Evolutionary conservation across 2,329 filamentous ascomycete genomes (phyloP).

Genomic region (Sporothrix mexicana): DNA sequence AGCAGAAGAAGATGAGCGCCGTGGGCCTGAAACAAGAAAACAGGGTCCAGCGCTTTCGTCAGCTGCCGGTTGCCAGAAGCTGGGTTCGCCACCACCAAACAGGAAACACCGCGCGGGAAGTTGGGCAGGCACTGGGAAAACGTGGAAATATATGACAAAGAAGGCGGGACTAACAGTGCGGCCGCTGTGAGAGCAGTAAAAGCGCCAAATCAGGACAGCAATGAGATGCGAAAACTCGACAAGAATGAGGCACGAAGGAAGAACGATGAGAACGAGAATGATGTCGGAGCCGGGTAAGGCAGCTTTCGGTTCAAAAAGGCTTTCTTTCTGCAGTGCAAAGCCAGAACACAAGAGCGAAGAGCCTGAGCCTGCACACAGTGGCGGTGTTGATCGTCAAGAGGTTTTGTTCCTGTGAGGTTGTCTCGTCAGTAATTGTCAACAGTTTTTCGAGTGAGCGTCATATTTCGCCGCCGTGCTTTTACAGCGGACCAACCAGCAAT

Average conservation of each 20-base stretch:
- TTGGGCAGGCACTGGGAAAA: conserved; percentile 8
- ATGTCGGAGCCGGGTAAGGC: background rate
- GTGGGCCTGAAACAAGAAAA: conserved; percentile 28
- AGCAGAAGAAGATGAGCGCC: background rate
- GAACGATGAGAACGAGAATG: background rate
- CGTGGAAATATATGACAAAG: conserved; percentile 26
- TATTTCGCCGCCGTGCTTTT: conserved; percentile 18
- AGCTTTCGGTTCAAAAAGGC: background rate
- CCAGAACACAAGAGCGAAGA: background rate
- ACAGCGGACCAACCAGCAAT: background rate
- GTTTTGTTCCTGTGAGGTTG: background rate
- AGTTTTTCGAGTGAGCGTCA: conserved; percentile 14
- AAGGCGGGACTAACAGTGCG: background rate
- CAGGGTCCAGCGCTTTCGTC: conserved; percentile 26
- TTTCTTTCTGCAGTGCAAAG: background rate
- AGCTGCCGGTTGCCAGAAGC: conserved; percentile 19
- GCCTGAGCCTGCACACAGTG: background rate
- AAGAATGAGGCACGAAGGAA: background rate
- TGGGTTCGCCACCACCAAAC: conserved; percentile 25
- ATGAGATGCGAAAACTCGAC: too few relatives aligned
- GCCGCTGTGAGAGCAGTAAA: background rate
- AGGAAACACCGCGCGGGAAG: conserved; percentile 26
- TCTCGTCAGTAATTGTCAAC: background rate
- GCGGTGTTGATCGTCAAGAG: background rate
- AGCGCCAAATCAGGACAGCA: too few relatives aligned